These are phyloP conservation scores for Cryptosporidium tyzzeri DNA, from an alignment of 169 alveolate genomes.

Conservation along the genomic window DNA sequence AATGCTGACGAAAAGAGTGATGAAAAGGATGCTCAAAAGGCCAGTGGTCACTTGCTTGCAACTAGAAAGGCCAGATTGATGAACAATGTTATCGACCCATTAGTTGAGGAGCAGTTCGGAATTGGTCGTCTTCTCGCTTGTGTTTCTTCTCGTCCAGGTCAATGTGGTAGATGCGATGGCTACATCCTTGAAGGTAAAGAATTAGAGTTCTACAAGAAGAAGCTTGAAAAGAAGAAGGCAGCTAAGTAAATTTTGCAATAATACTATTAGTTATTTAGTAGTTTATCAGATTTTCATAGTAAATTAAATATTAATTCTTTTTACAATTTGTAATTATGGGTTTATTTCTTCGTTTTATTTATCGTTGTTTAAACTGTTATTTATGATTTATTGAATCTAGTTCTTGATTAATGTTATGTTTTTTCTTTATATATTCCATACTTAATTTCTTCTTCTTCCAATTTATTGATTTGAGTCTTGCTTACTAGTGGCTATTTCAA, in stretches of 20 bases:
- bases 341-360: too few relatives aligned
- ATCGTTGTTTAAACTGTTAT: neutral
- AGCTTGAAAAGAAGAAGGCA: conserved; percentile 95
- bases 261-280: conserved; percentile 14
- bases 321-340: neutral
- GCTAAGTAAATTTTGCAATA: conserved; percentile 72
- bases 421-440: too few relatives aligned
- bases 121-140: conserved; percentile 97
- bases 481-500: neutral
- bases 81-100: conserved; percentile 84
- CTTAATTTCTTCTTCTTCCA: neutral
- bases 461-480: neutral
- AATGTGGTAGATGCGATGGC: conserved; percentile 97
- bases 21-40: conserved; percentile 79
- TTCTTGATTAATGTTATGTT: too few relatives aligned
- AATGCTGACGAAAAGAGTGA: conserved; percentile 80
- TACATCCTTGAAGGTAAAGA: conserved; percentile 98
- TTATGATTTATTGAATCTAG: neutral
- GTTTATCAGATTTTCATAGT: conserved; percentile 35
- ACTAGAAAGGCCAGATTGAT: conserved; percentile 82
- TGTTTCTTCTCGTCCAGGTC: conserved; percentile 98
- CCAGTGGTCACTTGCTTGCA: conserved; percentile 78
- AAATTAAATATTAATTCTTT: conserved; percentile 18
- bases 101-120: conserved; percentile 94
- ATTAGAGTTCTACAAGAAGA: conserved; percentile 96